Percentiles rank a stretch among this genome's conserved stretches.
Conservation (phyloP, 73 alveolate genomes). For the Paramecium sexaurelia region DNA sequence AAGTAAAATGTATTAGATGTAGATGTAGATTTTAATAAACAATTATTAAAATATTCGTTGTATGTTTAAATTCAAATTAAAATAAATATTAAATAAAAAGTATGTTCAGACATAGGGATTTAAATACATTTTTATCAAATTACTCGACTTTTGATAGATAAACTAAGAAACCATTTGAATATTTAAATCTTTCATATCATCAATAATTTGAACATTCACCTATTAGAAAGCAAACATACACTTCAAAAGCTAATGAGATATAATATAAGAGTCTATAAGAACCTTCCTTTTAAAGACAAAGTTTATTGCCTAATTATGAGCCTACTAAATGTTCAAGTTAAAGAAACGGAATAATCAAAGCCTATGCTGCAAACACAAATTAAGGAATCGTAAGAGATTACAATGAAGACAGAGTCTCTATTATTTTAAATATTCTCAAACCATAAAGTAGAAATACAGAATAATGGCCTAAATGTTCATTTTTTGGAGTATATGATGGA, state of each 20-base stretch:
- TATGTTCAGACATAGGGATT: constrained; percentile 2
- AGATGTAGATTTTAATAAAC: neutral
- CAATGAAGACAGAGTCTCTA: constrained; percentile 97
- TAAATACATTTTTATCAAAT: neutral
- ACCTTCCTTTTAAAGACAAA: neutral
- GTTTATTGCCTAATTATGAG: constrained; percentile 60
- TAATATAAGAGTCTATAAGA: neutral
- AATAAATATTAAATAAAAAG: neutral
- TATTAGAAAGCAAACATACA: neutral
- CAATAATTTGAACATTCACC: constrained; percentile 20
- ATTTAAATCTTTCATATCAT: neutral
- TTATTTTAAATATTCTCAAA: constrained; percentile 82
- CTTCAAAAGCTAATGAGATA: neutral
- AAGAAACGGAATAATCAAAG: constrained; percentile 85
- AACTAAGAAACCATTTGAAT: constrained; percentile 16
- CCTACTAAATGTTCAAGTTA: constrained; percentile 86
- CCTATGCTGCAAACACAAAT: constrained; percentile 97
- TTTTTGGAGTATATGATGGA: constrained; percentile 99
- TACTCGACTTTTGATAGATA: neutral
- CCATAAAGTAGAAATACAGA: constrained; percentile 73
- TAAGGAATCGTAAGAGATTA: constrained; percentile 95
- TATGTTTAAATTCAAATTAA: constrained; percentile 26
- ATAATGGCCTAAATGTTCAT: constrained; percentile 93
- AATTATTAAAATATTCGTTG: neutral
- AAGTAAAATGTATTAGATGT: neutral